These are phyloP conservation scores for Diospyros lotus DNA, from an alignment of 148 eudicot genomes.

Conservation along the genomic window DNA sequence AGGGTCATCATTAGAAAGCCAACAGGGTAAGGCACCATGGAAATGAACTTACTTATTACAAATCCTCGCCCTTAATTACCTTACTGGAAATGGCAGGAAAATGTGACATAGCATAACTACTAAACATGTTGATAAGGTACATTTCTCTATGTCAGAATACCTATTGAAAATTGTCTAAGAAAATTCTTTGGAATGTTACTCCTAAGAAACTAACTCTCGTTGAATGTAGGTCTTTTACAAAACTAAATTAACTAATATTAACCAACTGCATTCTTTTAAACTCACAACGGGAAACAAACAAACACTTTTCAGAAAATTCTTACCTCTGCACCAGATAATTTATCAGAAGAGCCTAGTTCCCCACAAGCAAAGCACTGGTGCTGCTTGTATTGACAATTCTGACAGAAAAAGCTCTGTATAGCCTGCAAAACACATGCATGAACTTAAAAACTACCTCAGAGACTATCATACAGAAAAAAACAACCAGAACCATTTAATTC, in stretches of 20 bases:
- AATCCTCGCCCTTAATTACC: too few species aligned
- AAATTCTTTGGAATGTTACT: not conserved
- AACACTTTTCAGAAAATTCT: constrained; percentile 7
- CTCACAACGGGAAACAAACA: not conserved
- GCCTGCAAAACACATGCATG: constrained; percentile 40
- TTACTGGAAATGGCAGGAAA: too few species aligned
- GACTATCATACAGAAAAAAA: not conserved
- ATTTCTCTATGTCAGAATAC: not conserved
- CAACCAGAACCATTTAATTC: not conserved
- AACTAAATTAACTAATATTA: not conserved
- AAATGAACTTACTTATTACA: too few species aligned
- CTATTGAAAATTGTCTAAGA: not conserved
- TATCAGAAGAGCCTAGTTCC: constrained; percentile 83
- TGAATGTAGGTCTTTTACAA: not conserved
- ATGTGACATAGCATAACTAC: too few species aligned
- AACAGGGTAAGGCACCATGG: too few species aligned
- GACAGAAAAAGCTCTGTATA: constrained; percentile 47
- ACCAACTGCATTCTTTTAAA: constrained; percentile 3
- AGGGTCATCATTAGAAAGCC: too few species aligned
- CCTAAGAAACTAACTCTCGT: not conserved
- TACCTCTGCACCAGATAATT: constrained; percentile 72
- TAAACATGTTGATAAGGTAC: too few species aligned
- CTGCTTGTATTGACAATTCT: constrained; percentile 60
- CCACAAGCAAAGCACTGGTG: constrained; percentile 93
- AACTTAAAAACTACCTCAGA: not conserved